Conservation (phyloP, 768 basidiomycete species). For the Boletus pseudopeckii region DNA sequence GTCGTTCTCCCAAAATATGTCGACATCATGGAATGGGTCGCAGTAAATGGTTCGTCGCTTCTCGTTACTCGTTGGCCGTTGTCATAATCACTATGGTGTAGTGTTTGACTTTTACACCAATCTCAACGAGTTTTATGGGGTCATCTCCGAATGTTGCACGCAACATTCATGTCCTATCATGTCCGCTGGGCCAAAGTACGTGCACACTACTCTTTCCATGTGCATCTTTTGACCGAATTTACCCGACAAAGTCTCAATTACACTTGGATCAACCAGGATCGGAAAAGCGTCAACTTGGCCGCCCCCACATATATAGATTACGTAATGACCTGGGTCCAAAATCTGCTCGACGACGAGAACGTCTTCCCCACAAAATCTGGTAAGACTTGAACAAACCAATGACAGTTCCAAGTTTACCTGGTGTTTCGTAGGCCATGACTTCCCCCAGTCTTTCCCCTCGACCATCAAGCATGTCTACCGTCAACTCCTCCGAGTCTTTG, state of each 20-base stretch:
- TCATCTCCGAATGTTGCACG: constrained; percentile 90
- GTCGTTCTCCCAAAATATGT: constrained; percentile 95
- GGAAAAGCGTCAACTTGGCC: constrained; percentile 81
- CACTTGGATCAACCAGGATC: constrained; percentile 90
- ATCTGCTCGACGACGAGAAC: constrained; percentile 88
- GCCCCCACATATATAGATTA: constrained; percentile 98
- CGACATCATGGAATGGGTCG: constrained; percentile 96
- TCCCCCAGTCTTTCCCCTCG: constrained; percentile 83
- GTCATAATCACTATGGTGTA: constrained; percentile 28
- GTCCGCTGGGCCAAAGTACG: constrained; percentile 84
- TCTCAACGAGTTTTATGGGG: constrained; percentile 94
- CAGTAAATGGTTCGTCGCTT: constrained; percentile 79
- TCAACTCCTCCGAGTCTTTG: constrained; percentile 94
- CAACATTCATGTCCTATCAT: constrained; percentile 87
- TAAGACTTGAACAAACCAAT: constrained; percentile 32
- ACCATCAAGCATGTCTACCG: constrained; percentile 94
- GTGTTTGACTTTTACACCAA: constrained; percentile 98
- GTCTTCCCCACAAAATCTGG: constrained; percentile 96
- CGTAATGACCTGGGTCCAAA: constrained; percentile 96
- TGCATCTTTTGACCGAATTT: background rate
- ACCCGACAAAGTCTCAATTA: constrained; percentile 69
- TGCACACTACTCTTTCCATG: constrained; percentile 3
- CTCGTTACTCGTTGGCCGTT: too few relatives aligned
- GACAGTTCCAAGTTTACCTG: background rate
- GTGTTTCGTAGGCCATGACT: constrained; percentile 64